phyloP scores from a whole-genome alignment of 2,329 filamentous ascomycete genomes.

The Teratosphaeria viscida region DNA sequence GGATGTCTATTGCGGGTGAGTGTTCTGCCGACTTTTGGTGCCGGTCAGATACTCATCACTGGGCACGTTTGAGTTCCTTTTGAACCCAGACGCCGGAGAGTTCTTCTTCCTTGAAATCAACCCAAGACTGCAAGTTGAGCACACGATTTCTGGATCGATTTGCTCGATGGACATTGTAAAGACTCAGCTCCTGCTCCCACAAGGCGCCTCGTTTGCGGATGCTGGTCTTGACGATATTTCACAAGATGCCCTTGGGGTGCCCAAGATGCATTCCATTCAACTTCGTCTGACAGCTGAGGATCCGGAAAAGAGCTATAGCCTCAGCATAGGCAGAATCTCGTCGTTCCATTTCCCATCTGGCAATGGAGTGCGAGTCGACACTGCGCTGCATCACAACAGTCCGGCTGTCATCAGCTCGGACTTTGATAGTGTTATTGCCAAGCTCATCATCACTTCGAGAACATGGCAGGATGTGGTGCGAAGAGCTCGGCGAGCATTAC shows the following conservation, averaged over 20 bases:
- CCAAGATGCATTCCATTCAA: conserved; percentile 41
- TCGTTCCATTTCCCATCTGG: conserved; percentile 46
- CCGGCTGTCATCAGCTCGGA: conserved; percentile 41
- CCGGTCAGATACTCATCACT: conserved; percentile 47
- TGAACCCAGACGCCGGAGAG: conserved; percentile 38
- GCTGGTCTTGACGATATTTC: conserved; percentile 15
- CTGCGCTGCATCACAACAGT: conserved; percentile 37
- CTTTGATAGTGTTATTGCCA: conserved; percentile 51
- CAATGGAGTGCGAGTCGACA: conserved; percentile 49
- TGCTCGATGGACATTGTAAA: conserved; percentile 45
- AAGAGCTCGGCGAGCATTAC: conserved; percentile 46
- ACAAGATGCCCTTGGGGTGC: conserved; percentile 27
- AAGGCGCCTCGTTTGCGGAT: conserved; percentile 35
- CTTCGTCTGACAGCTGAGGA: conserved; percentile 50
- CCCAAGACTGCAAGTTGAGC: conserved; percentile 51
- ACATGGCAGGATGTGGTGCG: conserved; percentile 42
- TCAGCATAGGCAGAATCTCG: conserved; percentile 51
- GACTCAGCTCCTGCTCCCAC: conserved; percentile 44
- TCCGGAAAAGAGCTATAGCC: conserved; percentile 40
- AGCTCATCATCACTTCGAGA: conserved; percentile 46
- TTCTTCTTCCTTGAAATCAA: conserved; percentile 54
- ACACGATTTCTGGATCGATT: conserved; percentile 51
- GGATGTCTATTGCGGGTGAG: background rate
- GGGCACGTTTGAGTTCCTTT: conserved; percentile 56
- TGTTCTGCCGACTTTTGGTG: background rate